Base-by-base conservation (phyloP, 2,329 filamentous ascomycete genomes). In the Polychaeton citri region DNA sequence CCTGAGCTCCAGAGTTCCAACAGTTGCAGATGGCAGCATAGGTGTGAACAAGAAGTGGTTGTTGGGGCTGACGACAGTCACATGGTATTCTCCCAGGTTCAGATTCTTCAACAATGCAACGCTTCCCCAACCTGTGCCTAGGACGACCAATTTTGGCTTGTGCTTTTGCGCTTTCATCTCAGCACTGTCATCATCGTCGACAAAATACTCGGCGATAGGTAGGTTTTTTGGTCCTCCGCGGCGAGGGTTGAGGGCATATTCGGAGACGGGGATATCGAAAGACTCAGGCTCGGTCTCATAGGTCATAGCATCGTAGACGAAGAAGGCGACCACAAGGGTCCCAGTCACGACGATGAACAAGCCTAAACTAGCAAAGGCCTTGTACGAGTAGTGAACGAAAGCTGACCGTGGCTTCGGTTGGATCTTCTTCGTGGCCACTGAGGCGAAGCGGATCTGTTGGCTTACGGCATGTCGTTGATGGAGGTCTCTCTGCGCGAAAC, bases 31-130 rank as follows among this genome's bases (percentile, higher is more conserved):
- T 2, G 90, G 90, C 30, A 98, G 69, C 87, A 98, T 96, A 1
- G 90, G 90, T 2, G 90, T 98, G 60, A 98, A 98, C 20, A 98
- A 65, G 63, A 98, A 98, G 63, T 96, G 94, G 52, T 96, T 96
- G 21, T 81, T 81, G 0, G 90, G 88, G 9, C 86, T 93, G 30
- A 98, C 80, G 26, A 98, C 81, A 4, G 88, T 96, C 47, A 98
- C 79, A 59, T 98, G 87, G 55, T 95, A 98, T 49, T 95, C 84
- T 9, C 87, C 84, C 0, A 86, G 79, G 43, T 88, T 81, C 43
- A 98, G 62, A 43, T 84, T 80, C 64, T 98, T 98, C 47, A 98
- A 64, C 40, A 98, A 65, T 4, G 88, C 84, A 41, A 98, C 82
- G 50, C 85, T 85, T 36, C 87, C 90, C 90, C 90, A 98, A 31